phyloP scores from a whole-genome alignment of 148 eudicot species.

The Vaccinium myrtillus region DNA sequence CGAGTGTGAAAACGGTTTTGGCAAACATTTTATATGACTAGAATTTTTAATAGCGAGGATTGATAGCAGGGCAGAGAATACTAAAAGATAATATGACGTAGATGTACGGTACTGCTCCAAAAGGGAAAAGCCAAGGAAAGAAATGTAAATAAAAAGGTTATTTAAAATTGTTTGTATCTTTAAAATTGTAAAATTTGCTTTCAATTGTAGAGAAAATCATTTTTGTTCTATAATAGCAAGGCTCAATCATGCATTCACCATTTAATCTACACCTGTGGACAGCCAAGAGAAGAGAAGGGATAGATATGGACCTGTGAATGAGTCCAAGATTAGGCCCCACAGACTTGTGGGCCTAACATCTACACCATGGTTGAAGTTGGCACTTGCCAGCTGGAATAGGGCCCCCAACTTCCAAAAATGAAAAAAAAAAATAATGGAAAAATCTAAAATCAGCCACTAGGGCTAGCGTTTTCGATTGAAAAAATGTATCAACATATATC shows the following conservation, averaged over 20 bases:
- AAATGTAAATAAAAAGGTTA: too few species aligned
- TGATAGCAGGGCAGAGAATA: not conserved
- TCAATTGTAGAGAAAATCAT: not conserved
- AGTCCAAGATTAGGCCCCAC: constrained; percentile 1
- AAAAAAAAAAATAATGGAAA: too few species aligned
- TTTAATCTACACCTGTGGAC: not conserved
- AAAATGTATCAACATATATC: too few species aligned
- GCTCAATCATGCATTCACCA: not conserved
- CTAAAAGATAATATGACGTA: not conserved
- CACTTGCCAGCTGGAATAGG: not conserved
- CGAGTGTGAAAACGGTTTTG: not conserved
- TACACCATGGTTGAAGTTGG: not conserved
- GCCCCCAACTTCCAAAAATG: not conserved
- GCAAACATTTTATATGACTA: not conserved
- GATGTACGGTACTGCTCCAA: not conserved
- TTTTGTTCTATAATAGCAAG: too few species aligned
- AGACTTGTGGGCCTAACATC: not conserved
- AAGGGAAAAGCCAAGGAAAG: not conserved
- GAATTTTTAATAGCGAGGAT: not conserved
- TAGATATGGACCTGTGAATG: not conserved
- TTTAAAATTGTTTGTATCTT: too few species aligned
- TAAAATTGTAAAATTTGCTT: not conserved
- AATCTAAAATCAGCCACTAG: too few species aligned
- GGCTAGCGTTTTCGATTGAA: too few species aligned
- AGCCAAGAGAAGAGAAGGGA: not conserved